These are phyloP conservation scores for Cudoniella acicularis DNA, from an alignment of 495 filamentous ascomycete species.

Conservation along the genomic window DNA sequence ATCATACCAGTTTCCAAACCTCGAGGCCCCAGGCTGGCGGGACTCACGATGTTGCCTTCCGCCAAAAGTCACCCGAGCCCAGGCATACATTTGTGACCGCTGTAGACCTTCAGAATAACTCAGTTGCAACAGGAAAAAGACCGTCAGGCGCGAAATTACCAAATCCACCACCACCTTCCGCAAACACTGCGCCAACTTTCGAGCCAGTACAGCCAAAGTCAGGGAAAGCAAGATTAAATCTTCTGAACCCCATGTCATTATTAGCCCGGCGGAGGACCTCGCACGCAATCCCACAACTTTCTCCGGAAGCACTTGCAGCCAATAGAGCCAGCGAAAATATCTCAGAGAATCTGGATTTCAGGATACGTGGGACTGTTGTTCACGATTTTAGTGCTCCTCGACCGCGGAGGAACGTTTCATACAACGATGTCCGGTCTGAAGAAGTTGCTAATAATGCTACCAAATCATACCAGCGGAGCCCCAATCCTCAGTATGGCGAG, in stretches of 20 bases:
- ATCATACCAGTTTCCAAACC: conserved; percentile 25
- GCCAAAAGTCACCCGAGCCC: conserved; percentile 20
- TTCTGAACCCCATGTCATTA: conserved; percentile 65
- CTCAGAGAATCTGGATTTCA: conserved; percentile 64
- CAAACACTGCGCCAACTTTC: conserved; percentile 14
- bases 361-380: conserved; percentile 78
- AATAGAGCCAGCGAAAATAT: conserved; percentile 42
- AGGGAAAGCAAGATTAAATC: conserved; percentile 59
- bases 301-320: conserved; percentile 17
- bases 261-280: conserved; percentile 56
- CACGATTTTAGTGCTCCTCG: conserved; percentile 90
- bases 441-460: not conserved
- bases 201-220: conserved; percentile 19
- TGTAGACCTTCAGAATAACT: conserved; percentile 19
- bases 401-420: conserved; percentile 45
- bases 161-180: conserved; percentile 27
- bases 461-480: conserved; percentile 20
- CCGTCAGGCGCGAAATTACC: conserved; percentile 33
- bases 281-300: conserved; percentile 46
- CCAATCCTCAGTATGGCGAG: conserved; percentile 6
- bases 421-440: conserved; percentile 34
- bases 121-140: conserved; percentile 15
- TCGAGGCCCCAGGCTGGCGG: conserved; percentile 32
- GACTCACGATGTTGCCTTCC: conserved; percentile 17
- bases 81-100: conserved; percentile 20